A percentile compares a stretch with the other conserved stretches of the same genome.
phyloP scores from a whole-genome alignment of 768 basidiomycete species.

The Trametes cubensis region DNA sequence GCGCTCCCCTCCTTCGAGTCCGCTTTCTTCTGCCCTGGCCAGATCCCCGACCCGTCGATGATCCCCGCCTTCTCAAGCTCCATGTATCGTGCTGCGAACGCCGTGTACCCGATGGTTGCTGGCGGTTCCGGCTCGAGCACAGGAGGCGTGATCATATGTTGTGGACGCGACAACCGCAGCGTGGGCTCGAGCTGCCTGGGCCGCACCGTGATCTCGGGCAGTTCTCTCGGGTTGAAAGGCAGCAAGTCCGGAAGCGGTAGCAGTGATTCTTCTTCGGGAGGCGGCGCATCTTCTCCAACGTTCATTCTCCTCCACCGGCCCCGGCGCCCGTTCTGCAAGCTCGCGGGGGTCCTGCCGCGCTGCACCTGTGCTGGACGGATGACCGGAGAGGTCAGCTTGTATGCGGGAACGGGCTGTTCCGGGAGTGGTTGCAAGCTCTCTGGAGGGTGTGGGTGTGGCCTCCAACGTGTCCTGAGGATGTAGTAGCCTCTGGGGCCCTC shows the following conservation, averaged over 20 bases:
- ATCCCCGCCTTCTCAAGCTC: constrained; percentile 25
- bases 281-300: constrained; percentile 24
- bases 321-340: not conserved
- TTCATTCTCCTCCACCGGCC: constrained; percentile 35
- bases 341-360: not conserved
- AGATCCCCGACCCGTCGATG: constrained; percentile 21
- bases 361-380: not conserved
- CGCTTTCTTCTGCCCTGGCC: constrained; percentile 18
- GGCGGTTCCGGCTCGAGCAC: constrained; percentile 14
- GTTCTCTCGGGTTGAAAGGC: not conserved
- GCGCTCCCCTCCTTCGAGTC: not conserved
- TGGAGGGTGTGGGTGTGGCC: not conserved
- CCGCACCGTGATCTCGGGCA: constrained; percentile 6
- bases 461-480: not conserved
- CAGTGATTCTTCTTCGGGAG: constrained; percentile 16
- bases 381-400: not conserved
- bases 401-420: not conserved
- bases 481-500: not conserved
- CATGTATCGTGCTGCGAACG: constrained; percentile 22
- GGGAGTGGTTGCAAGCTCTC: not conserved
- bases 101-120: constrained; percentile 24
- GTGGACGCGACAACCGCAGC: constrained; percentile 26
- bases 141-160: constrained; percentile 14
- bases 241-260: constrained; percentile 32
- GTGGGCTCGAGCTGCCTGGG: constrained; percentile 19